These are phyloP conservation scores for Curvularia verruculosa DNA, from an alignment of 2,329 filamentous ascomycete species.

Conservation along the genomic window DNA sequence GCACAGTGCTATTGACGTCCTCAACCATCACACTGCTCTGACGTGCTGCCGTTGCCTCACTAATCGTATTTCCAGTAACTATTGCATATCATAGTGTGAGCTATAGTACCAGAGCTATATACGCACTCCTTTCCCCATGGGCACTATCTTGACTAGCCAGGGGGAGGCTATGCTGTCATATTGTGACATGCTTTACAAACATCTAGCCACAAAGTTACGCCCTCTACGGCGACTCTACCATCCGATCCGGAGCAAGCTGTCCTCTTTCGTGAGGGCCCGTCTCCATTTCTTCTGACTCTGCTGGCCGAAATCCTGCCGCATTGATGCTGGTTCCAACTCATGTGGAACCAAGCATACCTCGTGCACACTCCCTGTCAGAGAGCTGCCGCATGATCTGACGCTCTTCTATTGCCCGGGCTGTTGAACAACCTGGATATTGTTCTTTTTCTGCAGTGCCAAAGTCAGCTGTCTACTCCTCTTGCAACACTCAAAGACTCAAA, in stretches of 20 bases:
- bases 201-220: not conserved
- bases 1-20: not conserved
- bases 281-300: constrained; percentile 4
- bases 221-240: not conserved
- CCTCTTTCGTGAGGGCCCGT: not conserved
- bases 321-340: constrained; percentile 21
- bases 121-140: not conserved
- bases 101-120: constrained; percentile 6
- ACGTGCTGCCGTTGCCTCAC: constrained; percentile 6
- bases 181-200: constrained; percentile 6
- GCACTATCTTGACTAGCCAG: not conserved
- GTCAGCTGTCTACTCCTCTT: constrained; percentile 16
- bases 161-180: constrained; percentile 7
- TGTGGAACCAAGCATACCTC: constrained; percentile 21
- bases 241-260: not conserved
- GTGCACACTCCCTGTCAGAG: constrained; percentile 23
- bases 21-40: constrained; percentile 1
- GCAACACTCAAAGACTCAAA: not conserved
- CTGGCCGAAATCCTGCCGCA: constrained; percentile 16
- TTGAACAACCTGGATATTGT: constrained; percentile 86
- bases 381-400: constrained; percentile 16
- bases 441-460: constrained; percentile 71
- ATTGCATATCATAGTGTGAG: constrained; percentile 1
- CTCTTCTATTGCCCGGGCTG: constrained; percentile 56
- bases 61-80: constrained; percentile 1